Evolutionary conservation across 176 grass and related monocot genomes (phyloP), one percentile per base, ranked within the genome.

Genomic region (Dendrocalamus sinicus): DNA sequence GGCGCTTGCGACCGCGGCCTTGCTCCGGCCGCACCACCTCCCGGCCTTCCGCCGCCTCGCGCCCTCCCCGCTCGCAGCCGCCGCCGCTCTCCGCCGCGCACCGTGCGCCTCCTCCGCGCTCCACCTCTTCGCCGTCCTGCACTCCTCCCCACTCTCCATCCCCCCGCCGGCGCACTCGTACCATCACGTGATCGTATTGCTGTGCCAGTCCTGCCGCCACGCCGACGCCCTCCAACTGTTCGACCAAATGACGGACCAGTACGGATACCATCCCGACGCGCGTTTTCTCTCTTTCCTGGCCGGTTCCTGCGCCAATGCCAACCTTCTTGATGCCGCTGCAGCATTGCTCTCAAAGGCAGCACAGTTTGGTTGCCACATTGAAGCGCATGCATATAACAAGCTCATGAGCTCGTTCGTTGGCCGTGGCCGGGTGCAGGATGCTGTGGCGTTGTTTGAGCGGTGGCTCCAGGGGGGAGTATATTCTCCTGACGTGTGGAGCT

Each of bases 151-250:
- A 23, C 83, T 94, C 12, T 80, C 50, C 52, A 48, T 98, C 3
- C 58, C 52, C 1, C 93, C 88, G 37, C 82, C 70, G 0, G 68
- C 72, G 61, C 44, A 75, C 4, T 86, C 90, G 7, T 98, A 89
- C 84, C 72, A 35, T 67, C 83, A 92, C 54, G 28, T 94, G n/a
- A 83, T 96, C 32, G 51, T 7, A 16, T 65, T 52, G 12, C 10
- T 99, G 46, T 90, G 89, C 45, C 74, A 58, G 16, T 86, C 88
- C 6, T 82, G 88, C 19, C 88, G 80, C 22, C 92, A 94, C 37
- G 46, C n/a, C 1, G 84, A 94, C 67, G 92, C 91, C 46, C 78
- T 96, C 47, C 90, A 88, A 26, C 76, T 94, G 93, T 99, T 96
- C 81, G 92, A 99, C 13, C 82, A 92, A 96, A 99, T 99, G 96